Evolutionary conservation across 2,329 filamentous ascomycete genomes (phyloP).

Genomic region (Diaporthe australafricana): DNA sequence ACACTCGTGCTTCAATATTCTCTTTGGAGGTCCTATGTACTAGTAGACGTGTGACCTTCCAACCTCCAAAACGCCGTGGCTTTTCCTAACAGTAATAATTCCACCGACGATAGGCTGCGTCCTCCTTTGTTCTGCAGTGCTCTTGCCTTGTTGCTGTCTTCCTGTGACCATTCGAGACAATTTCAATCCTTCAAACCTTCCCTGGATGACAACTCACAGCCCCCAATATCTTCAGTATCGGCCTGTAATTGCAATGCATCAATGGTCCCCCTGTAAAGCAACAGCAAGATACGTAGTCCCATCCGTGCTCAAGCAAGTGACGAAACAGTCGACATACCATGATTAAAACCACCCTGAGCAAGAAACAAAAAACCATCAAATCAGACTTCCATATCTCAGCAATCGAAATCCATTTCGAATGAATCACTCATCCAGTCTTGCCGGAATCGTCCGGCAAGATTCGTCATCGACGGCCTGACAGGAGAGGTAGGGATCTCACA

Average conservation of each 20-base stretch:
- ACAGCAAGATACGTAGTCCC: background rate
- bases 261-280: conserved; percentile 1
- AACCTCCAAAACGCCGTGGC: conserved; percentile 31
- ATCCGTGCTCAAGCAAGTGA: background rate
- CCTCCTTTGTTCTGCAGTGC: background rate
- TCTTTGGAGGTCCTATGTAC: background rate
- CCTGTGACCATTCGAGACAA: background rate
- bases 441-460: conserved; percentile 31
- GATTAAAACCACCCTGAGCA: background rate
- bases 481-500: conserved; percentile 26
- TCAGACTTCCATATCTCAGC: background rate
- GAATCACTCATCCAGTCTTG: conserved; percentile 33
- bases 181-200: background rate
- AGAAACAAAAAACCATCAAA: background rate
- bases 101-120: background rate
- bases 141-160: background rate
- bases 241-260: background rate
- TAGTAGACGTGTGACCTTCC: background rate
- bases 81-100: conserved; percentile 24
- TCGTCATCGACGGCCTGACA: conserved; percentile 14
- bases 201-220: background rate
- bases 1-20: background rate
- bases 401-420: conserved; percentile 37
- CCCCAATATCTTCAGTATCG: background rate
- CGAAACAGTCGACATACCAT: background rate